Evolutionary conservation across 148 eudicot genomes (phyloP), one percentile per base, ranked within the genome.

Genomic region (Rhododendron molle): DNA sequence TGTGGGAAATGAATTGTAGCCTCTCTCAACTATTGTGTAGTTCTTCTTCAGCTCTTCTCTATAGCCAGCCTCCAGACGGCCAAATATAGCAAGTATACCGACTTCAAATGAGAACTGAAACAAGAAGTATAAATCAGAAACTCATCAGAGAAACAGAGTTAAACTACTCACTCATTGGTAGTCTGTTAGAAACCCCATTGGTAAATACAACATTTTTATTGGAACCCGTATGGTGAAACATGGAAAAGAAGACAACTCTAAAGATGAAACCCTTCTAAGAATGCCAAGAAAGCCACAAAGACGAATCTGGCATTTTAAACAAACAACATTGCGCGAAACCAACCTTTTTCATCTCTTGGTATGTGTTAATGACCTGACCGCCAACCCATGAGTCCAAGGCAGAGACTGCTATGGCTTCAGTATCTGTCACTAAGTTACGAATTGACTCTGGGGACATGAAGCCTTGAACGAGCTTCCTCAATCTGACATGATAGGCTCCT

Each of bases 401-500:
- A 38, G 91, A 88, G 43, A 84, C 56, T 60, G 90, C 92, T 44
- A 87, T 74, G 82, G 67, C 71, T 87, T 90, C 92, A 3, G 90
- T 90, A 43, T 87, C 89, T 0, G 88, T 87, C 81, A 90, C 81
- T 6, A 90, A 76, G 65, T 86, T 91, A 47, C 69, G 82, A 8
- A 88, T 79, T 34, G 89, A 43, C 50, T 87, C 89, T 7, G 89
- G 92, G 50, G 91, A 87, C 60, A 91, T 83, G 1, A 89, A 88
- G 81, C 86, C 86, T 43, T 83, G 91, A 81, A 91, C 90, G 67
- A 88, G 88, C 87, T 93, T 96, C 87, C 95, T 85, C 4, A 96
- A 73, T 46, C 82, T 90, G 85, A 84, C 40, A 87, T 96, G 98
- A 81, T 89, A 89, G 47, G 85, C 49, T 44, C 98, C 98, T 84